Conservation (phyloP, 306 rosid genomes). For the Prinsepia uniflora region DNA sequence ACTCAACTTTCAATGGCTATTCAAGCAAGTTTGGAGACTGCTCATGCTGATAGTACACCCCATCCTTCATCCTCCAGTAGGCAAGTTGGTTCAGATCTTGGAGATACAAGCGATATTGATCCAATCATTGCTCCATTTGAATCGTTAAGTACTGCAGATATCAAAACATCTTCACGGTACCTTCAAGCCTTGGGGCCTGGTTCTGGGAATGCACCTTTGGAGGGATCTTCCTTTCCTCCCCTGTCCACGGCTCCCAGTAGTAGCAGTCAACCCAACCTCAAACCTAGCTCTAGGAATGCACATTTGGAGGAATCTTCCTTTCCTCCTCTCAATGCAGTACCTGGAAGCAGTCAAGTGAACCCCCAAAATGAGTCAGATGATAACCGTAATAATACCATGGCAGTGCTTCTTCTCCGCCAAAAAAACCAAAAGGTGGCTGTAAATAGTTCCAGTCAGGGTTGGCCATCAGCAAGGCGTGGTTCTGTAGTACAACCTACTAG, state of each 20-base stretch:
- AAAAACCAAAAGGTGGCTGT: conserved; percentile 47
- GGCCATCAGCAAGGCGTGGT: conserved; percentile 68
- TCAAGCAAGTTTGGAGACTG: conserved; percentile 81
- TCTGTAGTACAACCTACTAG: conserved; percentile 37
- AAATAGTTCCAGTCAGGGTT: conserved; percentile 58
- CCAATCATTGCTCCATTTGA: conserved; percentile 58
- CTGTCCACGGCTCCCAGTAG: conserved; percentile 28
- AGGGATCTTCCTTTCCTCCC: conserved; percentile 84
- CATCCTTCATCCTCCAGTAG: conserved; percentile 35
- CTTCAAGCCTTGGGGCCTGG: conserved; percentile 79
- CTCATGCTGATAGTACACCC: conserved; percentile 40
- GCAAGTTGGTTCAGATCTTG: conserved; percentile 43
- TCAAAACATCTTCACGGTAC: conserved; percentile 67
- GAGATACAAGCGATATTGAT: conserved; percentile 46
- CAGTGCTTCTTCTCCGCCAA: conserved; percentile 71
- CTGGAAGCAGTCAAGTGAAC: conserved; percentile 51
- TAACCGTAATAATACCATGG: conserved; percentile 65
- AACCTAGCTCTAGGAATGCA: conserved; percentile 36
- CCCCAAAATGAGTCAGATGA: conserved; percentile 51
- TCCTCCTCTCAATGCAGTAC: conserved; percentile 58
- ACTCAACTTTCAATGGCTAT: conserved; percentile 74
- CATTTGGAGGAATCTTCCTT: conserved; percentile 66
- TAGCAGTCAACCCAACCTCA: too few relatives aligned
- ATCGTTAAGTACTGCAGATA: conserved; percentile 41
- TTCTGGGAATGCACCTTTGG: conserved; percentile 44